These are phyloP conservation scores for Scenedesmus sp. DNA, from an alignment of 163 green algal species.

Conservation along the genomic window DNA sequence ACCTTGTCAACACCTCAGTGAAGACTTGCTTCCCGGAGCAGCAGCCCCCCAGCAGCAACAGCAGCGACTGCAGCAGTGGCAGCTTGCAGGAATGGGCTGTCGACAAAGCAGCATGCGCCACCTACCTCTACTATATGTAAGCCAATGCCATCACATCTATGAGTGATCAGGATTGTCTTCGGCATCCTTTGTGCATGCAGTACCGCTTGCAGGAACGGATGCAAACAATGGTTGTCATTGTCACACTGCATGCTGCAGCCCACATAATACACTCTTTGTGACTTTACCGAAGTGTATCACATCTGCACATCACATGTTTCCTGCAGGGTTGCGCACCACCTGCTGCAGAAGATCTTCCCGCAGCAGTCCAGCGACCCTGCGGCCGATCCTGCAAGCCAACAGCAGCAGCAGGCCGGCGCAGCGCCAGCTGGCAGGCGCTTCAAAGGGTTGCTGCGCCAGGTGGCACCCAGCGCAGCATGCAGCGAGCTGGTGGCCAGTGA, in stretches of 20 bases:
- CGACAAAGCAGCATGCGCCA: slow-evolving; percentile 22
- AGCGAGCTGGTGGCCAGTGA: slow-evolving; percentile 16
- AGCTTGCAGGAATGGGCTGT: slow-evolving; percentile 8
- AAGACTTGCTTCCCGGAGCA: slow-evolving; percentile 26
- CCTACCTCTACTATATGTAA: slow-evolving; percentile 38
- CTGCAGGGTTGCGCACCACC: slow-evolving; percentile 24
- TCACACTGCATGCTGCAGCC: background rate
- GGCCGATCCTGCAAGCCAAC: background rate
- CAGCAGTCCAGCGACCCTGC: background rate
- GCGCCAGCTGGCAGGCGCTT: slow-evolving; percentile 7
- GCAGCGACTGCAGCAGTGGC: background rate
- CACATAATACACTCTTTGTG: too few species aligned
- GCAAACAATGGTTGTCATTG: background rate
- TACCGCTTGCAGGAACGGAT: background rate
- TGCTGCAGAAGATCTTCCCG: slow-evolving; percentile 33
- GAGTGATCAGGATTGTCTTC: background rate
- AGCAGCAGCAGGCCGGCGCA: background rate
- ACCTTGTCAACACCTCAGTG: slow-evolving; percentile 2
- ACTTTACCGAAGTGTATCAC: too few species aligned
- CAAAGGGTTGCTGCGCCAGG: slow-evolving; percentile 28
- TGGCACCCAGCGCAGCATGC: background rate
- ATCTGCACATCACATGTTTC: background rate
- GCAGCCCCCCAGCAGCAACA: background rate
- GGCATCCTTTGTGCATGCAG: background rate
- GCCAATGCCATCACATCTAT: background rate